Conservation (phyloP, 495 filamentous ascomycete genomes). For the Umbilicaria muhlenbergii region DNA sequence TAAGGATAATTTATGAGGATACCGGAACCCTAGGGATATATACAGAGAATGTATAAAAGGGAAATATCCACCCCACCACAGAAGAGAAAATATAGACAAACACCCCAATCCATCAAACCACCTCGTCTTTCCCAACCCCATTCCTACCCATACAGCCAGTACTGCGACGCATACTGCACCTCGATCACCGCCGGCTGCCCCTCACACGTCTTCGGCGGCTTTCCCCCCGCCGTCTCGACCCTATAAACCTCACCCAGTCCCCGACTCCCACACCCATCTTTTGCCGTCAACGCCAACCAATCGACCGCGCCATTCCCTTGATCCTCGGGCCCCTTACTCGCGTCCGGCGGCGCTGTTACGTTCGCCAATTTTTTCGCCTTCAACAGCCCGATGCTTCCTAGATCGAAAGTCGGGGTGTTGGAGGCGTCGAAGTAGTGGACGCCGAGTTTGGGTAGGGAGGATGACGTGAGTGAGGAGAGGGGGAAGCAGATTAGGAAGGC, state of each 20-base stretch:
- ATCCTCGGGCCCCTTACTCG: slow-evolving; percentile 23
- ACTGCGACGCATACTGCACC: slow-evolving; percentile 52
- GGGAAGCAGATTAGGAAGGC: slow-evolving; percentile 21
- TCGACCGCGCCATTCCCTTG: slow-evolving; percentile 35
- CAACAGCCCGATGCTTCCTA: slow-evolving; percentile 30
- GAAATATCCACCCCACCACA: too few relatives aligned
- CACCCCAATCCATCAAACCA: too few relatives aligned
- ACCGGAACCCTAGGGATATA: too few relatives aligned
- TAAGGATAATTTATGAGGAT: too few relatives aligned
- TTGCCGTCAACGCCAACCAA: slow-evolving; percentile 42
- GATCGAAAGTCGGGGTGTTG: slow-evolving; percentile 40
- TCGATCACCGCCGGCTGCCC: slow-evolving; percentile 22
- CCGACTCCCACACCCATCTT: slow-evolving; percentile 28
- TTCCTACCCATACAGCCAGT: slow-evolving; percentile 46
- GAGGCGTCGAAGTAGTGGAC: slow-evolving; percentile 48
- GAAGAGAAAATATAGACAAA: too few relatives aligned
- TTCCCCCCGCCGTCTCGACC: slow-evolving; percentile 51
- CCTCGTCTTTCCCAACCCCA: neutral
- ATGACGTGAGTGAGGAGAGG: slow-evolving; percentile 22
- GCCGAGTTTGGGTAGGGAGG: slow-evolving; percentile 30
- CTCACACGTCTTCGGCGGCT: slow-evolving; percentile 29
- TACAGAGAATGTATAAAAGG: too few relatives aligned
- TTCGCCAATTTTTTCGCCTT: slow-evolving; percentile 27
- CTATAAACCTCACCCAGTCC: slow-evolving; percentile 45
- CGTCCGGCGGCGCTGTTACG: slow-evolving; percentile 32